Evolutionary conservation across 768 basidiomycete species (phyloP).

Genomic region (Phallus indusiatus): DNA sequence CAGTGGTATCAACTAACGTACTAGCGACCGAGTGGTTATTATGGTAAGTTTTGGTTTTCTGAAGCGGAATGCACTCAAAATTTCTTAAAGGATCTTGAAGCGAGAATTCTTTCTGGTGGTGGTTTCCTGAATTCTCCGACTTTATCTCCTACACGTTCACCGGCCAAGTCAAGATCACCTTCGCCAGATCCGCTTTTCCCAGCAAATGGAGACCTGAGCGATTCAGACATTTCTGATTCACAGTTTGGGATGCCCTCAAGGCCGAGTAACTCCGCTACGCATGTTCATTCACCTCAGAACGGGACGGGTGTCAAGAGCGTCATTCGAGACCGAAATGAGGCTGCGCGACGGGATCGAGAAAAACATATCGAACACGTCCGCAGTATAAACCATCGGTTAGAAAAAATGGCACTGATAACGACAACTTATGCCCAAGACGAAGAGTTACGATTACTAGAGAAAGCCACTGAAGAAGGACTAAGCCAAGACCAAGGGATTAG

Average conservation of each 20-base stretch:
- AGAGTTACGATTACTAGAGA: slow-evolving; percentile 38
- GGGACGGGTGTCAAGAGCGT: slow-evolving; percentile 86
- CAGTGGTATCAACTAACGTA: no score
- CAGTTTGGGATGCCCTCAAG: slow-evolving; percentile 15
- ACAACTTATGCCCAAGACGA: slow-evolving; percentile 76
- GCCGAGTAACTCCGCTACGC: slow-evolving; percentile 37
- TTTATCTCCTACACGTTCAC: slow-evolving; percentile 56
- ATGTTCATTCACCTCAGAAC: slow-evolving; percentile 72
- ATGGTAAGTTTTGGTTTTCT: no score
- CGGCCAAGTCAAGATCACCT: slow-evolving; percentile 40
- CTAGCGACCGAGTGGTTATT: no score
- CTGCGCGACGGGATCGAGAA: slow-evolving; percentile 34
- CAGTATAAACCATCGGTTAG: slow-evolving; percentile 47
- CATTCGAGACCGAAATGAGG: slow-evolving; percentile 72
- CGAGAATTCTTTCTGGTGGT: slow-evolving; percentile 67
- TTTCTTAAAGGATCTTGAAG: slow-evolving; percentile 42
- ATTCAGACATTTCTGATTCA: slow-evolving; percentile 8
- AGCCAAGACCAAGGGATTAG: slow-evolving; percentile 16
- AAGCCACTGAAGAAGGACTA: slow-evolving; percentile 24
- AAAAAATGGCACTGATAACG: slow-evolving; percentile 47
- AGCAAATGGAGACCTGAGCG: slow-evolving; percentile 2
- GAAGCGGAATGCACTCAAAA: not conserved
- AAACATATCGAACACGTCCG: slow-evolving; percentile 44
- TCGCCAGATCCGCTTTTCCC: slow-evolving; percentile 13
- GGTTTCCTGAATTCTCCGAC: slow-evolving; percentile 52